Base-by-base conservation (phyloP, 1,284 basidiomycete genomes). In the Nidula niveotomentosa region DNA sequence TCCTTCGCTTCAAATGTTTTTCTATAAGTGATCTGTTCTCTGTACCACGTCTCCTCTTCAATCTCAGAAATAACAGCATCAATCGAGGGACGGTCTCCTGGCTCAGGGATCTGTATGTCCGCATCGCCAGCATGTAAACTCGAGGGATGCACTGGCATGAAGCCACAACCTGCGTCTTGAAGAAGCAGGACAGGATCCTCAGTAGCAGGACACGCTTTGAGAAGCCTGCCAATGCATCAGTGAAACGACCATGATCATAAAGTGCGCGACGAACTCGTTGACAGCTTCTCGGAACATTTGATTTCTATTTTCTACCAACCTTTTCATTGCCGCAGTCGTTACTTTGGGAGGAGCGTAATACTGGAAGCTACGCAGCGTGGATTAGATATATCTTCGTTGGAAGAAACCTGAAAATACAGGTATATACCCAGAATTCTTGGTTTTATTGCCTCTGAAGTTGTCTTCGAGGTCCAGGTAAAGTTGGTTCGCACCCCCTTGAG, bases 401-500 rank as follows among this genome's bases (percentile, higher is more conserved):
- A 15, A 17, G 1, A 8, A 9, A 45, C 43, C 23, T 23, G 1
- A 23, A 23, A 23, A 23, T 23, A 23, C 43, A 41, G 48, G 36
- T 53, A 52, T 60, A 47, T 58, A 73, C 75, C 69, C 65, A 35
- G 63, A 54, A 49, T 64, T 64, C 43, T 58, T 57, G 18, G 56
- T 57, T 56, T 69, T 72, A 60, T 69, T 73, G 33, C 80, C 78
- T 53, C 72, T 79, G 8, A 77, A 71, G 59, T 77, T 81, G 17
- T 89, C 85, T n/a, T 75, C 74, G 62, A 93, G 86, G 54, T 91
- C 89, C 13, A 93, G 76, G n/a, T 90, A 72, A 44, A 92, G 76
- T 13, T 93, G 83, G 60, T 90, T 85, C 37, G 88, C 88, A 3
- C 81, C 76, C 47, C 72, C 70, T 9, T 9, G 15, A 15, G 5